Conservation (phyloP, 2,329 filamentous ascomycete genomes). For the Ophioceras dolichostomum region DNA sequence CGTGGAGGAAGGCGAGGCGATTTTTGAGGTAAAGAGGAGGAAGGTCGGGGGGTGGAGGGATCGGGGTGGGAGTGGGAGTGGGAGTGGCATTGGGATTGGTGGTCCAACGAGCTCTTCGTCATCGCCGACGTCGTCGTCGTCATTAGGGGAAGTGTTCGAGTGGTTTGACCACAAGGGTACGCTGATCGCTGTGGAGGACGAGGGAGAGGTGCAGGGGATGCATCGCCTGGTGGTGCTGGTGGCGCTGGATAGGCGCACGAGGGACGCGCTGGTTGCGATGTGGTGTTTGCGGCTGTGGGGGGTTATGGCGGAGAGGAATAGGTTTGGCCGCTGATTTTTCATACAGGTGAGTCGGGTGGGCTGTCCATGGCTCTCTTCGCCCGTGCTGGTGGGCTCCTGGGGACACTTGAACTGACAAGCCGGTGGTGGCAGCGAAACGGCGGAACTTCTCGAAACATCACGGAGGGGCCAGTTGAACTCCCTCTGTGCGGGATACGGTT, state of each 20-base stretch:
- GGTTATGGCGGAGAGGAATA: not conserved
- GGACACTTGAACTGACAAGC: not conserved
- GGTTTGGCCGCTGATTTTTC: not conserved
- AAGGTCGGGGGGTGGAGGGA: not conserved
- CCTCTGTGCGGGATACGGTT: too few relatives aligned
- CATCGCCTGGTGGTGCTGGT: conserved; percentile 1
- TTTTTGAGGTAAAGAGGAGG: not conserved
- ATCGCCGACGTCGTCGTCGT: not conserved
- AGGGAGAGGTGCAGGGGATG: not conserved
- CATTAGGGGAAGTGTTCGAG: not conserved
- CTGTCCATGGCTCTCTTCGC: not conserved
- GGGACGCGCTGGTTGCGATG: not conserved
- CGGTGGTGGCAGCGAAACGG: too few relatives aligned
- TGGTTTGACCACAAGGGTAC: not conserved
- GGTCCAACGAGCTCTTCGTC: too few relatives aligned
- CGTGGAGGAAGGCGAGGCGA: not conserved
- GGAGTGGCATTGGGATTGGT: too few relatives aligned
- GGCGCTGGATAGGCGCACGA: not conserved
- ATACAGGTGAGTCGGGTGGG: not conserved
- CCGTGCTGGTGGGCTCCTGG: not conserved
- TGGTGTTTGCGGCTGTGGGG: conserved; percentile 1
- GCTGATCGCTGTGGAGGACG: not conserved
- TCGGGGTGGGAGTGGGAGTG: not conserved
- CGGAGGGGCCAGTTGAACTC: too few relatives aligned
- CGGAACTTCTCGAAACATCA: too few relatives aligned